phyloP scores from a whole-genome alignment of 805 yeast species.

The Schwanniomyces occidentalis region DNA sequence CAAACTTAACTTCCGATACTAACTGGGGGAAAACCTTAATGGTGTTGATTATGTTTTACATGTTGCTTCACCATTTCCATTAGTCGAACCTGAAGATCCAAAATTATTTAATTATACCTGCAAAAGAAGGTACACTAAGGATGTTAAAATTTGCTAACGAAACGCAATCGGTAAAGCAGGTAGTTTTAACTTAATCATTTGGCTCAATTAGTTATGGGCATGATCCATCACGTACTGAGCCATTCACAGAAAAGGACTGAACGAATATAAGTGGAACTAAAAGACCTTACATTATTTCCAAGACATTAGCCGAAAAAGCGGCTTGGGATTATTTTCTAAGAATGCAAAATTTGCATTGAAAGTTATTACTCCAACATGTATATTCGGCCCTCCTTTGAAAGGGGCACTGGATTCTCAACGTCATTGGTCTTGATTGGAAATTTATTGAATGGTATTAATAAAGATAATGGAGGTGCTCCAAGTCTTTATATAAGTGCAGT shows the following conservation, averaged over 20 bases:
- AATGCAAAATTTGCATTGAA: background rate
- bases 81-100: conserved; percentile 3
- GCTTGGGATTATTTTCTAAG: conserved; percentile 59
- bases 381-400: conserved; percentile 2
- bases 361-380: background rate
- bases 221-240: no score
- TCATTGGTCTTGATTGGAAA: conserved; percentile 1
- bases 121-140: conserved; percentile 7
- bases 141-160: conserved; percentile 2
- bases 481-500: background rate
- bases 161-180: conserved; percentile 3
- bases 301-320: conserved; percentile 56
- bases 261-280: conserved; percentile 1
- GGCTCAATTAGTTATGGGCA: no score
- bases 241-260: conserved; percentile 4
- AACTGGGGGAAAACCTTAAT: conserved; percentile 3
- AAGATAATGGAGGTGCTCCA: background rate
- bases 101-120: conserved; percentile 9
- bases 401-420: conserved; percentile 1
- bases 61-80: conserved; percentile 10
- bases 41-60: conserved; percentile 8
- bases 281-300: conserved; percentile 36
- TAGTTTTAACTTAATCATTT: conserved; percentile 9
- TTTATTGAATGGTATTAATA: conserved; percentile 4
- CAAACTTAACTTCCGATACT: no score